phyloP scores from a whole-genome alignment of 2,329 filamentous ascomycete species.

The Myotisia sp. region DNA sequence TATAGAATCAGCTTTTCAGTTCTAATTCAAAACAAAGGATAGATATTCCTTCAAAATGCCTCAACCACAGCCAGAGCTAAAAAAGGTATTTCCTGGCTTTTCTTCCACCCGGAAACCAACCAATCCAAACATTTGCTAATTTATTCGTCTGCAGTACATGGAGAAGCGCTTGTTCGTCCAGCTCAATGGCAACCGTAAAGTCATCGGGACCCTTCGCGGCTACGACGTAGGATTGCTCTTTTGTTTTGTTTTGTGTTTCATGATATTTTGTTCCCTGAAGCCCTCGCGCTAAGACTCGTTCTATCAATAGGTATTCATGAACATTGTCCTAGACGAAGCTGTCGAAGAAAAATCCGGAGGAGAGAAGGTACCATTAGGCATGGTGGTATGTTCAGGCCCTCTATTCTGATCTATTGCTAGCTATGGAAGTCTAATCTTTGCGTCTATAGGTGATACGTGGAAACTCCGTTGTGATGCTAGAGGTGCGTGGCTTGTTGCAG shows the following conservation, averaged over 20 bases:
- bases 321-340: constrained; percentile 93
- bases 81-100: constrained; percentile 54
- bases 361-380: constrained; percentile 79
- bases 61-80: constrained; percentile 96
- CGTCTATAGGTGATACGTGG: constrained; percentile 70
- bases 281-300: no score
- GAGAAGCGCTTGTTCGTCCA: constrained; percentile 98
- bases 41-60: constrained; percentile 53
- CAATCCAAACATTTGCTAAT: constrained; percentile 1
- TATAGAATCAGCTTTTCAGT: no score
- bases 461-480: constrained; percentile 97
- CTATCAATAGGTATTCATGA: constrained; percentile 88
- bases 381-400: constrained; percentile 50
- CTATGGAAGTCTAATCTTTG: background rate
- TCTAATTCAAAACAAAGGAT: no score
- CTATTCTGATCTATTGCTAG: background rate
- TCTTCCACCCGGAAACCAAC: no score
- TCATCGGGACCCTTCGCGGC: constrained; percentile 82
- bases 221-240: constrained; percentile 61
- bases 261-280: background rate
- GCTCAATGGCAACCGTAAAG: constrained; percentile 92
- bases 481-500: constrained; percentile 37
- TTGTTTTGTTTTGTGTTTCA: background rate
- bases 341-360: constrained; percentile 86
- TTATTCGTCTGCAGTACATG: constrained; percentile 57